Base-by-base conservation (phyloP, 345 rosid species). In the Xanthoceras sorbifolium region DNA sequence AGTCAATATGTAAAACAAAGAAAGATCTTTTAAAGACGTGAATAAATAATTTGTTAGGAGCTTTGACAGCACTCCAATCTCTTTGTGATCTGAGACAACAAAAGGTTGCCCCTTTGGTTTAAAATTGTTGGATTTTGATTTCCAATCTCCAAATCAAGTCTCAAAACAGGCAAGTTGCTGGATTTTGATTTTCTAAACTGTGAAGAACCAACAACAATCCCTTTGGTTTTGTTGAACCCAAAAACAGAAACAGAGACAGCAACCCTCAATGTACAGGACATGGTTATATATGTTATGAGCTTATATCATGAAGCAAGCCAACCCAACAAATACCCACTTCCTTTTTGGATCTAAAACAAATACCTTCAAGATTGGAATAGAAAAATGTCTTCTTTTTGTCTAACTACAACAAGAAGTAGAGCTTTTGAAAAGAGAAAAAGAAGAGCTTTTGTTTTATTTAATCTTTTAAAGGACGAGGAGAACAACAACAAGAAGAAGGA, bases 91-190 rank as follows among this genome's bases (percentile, higher is more conserved):
- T 14, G 82, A 77, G 61, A 81, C 62, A 52, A 74, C 64, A 25
- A 85, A 34, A 14, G 80, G 79, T 23, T 74, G 81, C 62, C 90
- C 93, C 62, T 46, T 59, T n/a, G n/a, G n/a, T n/a, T n/a, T n/a
- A n/a, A n/a, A n/a, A n/a, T n/a, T n/a, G n/a, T n/a, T n/a, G n/a
- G n/a, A n/a, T n/a, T n/a, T n/a, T n/a, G n/a, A n/a, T n/a, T n/a
- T n/a, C n/a, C n/a, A n/a, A n/a, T n/a, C n/a, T n/a, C n/a, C 70
- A 85, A 81, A 67, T 83, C 84, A 6, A 76, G 38, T 42, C 76
- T 79, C 81, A 82, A 70, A 77, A 64, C 63, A 18, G 85, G 82
- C 1, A 60, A 80, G 60, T 68, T 76, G 52, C 72, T 72, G 2
- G 85, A 65, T 61, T 76, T 81, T 46, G 87, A 80, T 81, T 36